Evolutionary conservation across 768 basidiomycete species (phyloP).

Genomic region (Mycena olivaceomarginata): DNA sequence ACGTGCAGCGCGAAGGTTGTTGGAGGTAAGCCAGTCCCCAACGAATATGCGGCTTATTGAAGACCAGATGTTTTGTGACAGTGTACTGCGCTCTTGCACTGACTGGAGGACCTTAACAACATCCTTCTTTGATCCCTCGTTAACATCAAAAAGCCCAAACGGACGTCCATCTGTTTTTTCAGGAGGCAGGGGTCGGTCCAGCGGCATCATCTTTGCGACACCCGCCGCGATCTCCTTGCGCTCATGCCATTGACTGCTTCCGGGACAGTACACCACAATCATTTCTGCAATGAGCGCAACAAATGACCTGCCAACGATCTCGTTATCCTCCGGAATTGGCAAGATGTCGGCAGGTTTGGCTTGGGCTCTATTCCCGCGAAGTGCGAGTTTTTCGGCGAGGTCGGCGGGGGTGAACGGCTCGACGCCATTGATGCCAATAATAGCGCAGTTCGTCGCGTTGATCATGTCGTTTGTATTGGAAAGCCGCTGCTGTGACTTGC

Average conservation of each 20-base stretch:
- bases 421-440: conserved; percentile 44
- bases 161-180: background rate
- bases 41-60: conserved; percentile 26
- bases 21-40: conserved; percentile 45
- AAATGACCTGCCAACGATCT: conserved; percentile 10
- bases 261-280: conserved; percentile 33
- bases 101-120: conserved; percentile 3
- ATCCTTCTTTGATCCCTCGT: too few species aligned
- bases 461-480: too few species aligned
- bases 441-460: conserved; percentile 45
- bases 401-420: conserved; percentile 34
- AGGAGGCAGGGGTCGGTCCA: conserved; percentile 4
- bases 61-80: conserved; percentile 40
- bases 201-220: conserved; percentile 12
- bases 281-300: conserved; percentile 38
- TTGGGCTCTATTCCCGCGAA: conserved; percentile 39
- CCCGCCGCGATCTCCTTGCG: conserved; percentile 19
- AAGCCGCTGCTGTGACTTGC: too few species aligned
- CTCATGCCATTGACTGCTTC: conserved; percentile 27
- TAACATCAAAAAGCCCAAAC: too few species aligned
- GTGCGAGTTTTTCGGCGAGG: conserved; percentile 34
- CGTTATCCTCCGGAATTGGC: too few species aligned
- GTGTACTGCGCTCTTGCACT: conserved; percentile 30
- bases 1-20: conserved; percentile 14
- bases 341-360: conserved; percentile 45